A percentile compares a stretch with the other conserved stretches of the same genome.
Evolutionary conservation across 768 basidiomycete genomes (phyloP).

Genomic region (Podaxis mareebaensis): DNA sequence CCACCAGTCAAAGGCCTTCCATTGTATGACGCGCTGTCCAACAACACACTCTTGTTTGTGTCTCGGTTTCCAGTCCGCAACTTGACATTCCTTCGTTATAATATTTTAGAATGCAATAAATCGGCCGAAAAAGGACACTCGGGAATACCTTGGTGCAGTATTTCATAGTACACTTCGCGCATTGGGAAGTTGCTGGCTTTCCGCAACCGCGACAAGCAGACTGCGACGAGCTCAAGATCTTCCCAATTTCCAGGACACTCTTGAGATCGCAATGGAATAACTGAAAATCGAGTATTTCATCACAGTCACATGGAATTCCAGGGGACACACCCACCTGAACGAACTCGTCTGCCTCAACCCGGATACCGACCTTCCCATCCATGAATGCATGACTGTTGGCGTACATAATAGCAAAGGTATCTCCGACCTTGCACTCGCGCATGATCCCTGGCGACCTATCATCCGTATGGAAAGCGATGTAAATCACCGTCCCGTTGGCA

Average conservation of each 20-base stretch:
- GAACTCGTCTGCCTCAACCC: conserved; percentile 14
- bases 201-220: conserved; percentile 10
- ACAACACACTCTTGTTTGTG: conserved; percentile 13
- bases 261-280: conserved; percentile 5
- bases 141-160: conserved; percentile 12
- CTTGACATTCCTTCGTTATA: conserved; percentile 9
- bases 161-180: conserved; percentile 9
- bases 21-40: neutral
- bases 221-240: neutral
- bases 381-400: conserved; percentile 18
- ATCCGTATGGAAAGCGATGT: conserved; percentile 19
- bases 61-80: conserved; percentile 11
- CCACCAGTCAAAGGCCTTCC: conserved; percentile 10
- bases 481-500: conserved; percentile 6
- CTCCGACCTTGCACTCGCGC: conserved; percentile 15
- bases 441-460: conserved; percentile 15
- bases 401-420: conserved; percentile 21
- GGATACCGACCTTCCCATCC: conserved; percentile 20
- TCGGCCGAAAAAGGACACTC: neutral
- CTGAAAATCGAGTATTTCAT: neutral
- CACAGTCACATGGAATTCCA: neutral
- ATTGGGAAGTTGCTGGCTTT: conserved; percentile 6
- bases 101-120: neutral
- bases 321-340: neutral
- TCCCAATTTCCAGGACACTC: neutral